Base-by-base conservation (phyloP, 495 filamentous ascomycete species). In the Xylaria acuta region DNA sequence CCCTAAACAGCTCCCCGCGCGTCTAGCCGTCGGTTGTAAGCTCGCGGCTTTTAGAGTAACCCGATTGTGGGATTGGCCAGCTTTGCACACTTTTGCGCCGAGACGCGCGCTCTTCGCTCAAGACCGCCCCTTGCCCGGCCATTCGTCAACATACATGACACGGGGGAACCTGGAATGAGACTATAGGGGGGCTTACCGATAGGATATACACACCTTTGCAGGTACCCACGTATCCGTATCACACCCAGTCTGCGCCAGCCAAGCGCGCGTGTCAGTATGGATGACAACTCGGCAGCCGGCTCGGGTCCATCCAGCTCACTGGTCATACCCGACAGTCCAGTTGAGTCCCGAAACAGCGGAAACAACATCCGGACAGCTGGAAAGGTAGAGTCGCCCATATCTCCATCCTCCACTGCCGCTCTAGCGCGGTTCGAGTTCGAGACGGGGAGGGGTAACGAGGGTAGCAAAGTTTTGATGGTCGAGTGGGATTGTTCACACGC, bases 381-480 rank as follows among this genome's bases (percentile, higher is more conserved):
- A 45, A 79, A 80, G 25, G 75, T 84, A 43, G 83, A 82, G 59
- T 84, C 84, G 32, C 80, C 82, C 9, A 78, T 78, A 30, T 82
- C 82, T 32, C 82, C 82, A 1, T 80, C 82, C 25, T 84, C 83
- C 14, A 72, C 77, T 12, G 67, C 75, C 49, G 69, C 74, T 59
- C 83, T 94, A 18, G 92, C 92, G n/a, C 90, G 93, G 27, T 97
- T 94, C 80, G 93, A 95, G 77, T 94, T 95, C 75, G 92, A 94
- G 79, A 84, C 90, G 5, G 92, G 91, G 53, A 89, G 88, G 73
- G 91, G 86, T 2, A 93, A 92, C 74, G 92, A 94, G 47, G 93
- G 93, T 11, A 94, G 92, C 40, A 95, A 95, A 82, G 90, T 97
- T 59, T 78, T 95, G 60, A 93, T 95, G 92, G 87, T 95, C 14